These are phyloP conservation scores for Colletotrichum orchidophilum DNA, from an alignment of 2,329 filamentous ascomycete genomes.

Conservation along the genomic window DNA sequence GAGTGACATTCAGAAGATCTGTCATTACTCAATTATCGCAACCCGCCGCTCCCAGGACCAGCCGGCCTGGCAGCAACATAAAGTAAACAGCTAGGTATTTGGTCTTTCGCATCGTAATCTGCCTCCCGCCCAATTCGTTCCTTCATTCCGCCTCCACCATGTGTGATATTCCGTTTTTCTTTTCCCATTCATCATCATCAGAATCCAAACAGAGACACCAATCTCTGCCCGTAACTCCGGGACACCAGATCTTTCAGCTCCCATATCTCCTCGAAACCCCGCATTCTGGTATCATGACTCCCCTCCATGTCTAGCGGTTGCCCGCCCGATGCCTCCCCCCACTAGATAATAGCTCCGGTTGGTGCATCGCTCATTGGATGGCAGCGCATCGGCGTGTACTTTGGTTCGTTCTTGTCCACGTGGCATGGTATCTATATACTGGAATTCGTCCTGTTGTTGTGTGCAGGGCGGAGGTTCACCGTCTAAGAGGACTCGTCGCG, in stretches of 20 bases:
- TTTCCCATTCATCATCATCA: slow-evolving; percentile 33
- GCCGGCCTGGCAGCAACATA: slow-evolving; percentile 33
- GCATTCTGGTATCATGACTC: slow-evolving; percentile 32
- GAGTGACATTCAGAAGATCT: slow-evolving; percentile 9
- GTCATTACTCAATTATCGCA: slow-evolving; percentile 36
- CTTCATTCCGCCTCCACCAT: background rate
- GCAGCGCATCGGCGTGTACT: background rate
- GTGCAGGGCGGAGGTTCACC: slow-evolving; percentile 1
- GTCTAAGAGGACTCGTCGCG: slow-evolving; percentile 88
- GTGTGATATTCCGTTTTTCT: slow-evolving; percentile 1
- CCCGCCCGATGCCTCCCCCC: slow-evolving; percentile 12
- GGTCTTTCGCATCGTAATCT: slow-evolving; percentile 34
- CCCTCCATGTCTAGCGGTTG: slow-evolving; percentile 28
- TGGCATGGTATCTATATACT: slow-evolving; percentile 28
- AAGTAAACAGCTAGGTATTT: slow-evolving; percentile 34
- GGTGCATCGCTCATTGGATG: slow-evolving; percentile 9
- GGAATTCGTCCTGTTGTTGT: slow-evolving; percentile 33
- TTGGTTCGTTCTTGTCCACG: slow-evolving; percentile 13
- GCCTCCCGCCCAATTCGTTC: slow-evolving; percentile 1
- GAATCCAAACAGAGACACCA: slow-evolving; percentile 19
- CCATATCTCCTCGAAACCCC: slow-evolving; percentile 6
- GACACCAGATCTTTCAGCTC: slow-evolving; percentile 11
- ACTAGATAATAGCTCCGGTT: slow-evolving; percentile 16
- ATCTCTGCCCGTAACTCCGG: slow-evolving; percentile 14
- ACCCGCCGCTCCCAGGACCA: slow-evolving; percentile 31